Percentiles rank a stretch among this genome's conserved stretches.
Conservation (phyloP, 306 rosid genomes). For the Urtica urens region DNA sequence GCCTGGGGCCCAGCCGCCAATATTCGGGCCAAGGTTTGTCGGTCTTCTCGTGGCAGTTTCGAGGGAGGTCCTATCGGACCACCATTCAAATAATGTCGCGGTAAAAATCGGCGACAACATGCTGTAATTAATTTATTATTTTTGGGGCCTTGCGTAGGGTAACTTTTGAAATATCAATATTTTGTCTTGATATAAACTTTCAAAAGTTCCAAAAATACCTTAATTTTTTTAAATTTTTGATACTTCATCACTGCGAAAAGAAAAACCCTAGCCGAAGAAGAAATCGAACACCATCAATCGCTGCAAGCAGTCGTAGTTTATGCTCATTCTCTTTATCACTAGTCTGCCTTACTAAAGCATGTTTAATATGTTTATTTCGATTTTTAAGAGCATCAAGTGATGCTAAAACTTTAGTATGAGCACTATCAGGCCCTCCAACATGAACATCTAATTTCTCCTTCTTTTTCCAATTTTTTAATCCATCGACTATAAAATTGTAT, state of each 20-base stretch:
- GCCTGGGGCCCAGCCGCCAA: no score
- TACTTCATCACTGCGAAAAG: constrained; percentile 5
- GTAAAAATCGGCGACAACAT: no score
- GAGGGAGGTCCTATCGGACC: no score
- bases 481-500: background rate
- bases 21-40: no score
- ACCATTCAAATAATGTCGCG: no score
- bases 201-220: background rate
- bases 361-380: background rate
- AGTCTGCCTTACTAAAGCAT: background rate
- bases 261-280: background rate
- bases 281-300: constrained; percentile 1
- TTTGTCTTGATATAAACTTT: background rate
- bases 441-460: background rate
- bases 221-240: background rate
- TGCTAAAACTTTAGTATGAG: background rate
- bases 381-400: background rate
- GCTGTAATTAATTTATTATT: background rate
- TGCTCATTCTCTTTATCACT: background rate
- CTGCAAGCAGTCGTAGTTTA: background rate
- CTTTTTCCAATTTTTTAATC: background rate
- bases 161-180: background rate
- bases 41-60: no score
- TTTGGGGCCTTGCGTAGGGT: background rate
- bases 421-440: background rate